These are phyloP conservation scores for Xenoacremonium recifei DNA, from an alignment of 2,329 filamentous ascomycete species.

Conservation along the genomic window DNA sequence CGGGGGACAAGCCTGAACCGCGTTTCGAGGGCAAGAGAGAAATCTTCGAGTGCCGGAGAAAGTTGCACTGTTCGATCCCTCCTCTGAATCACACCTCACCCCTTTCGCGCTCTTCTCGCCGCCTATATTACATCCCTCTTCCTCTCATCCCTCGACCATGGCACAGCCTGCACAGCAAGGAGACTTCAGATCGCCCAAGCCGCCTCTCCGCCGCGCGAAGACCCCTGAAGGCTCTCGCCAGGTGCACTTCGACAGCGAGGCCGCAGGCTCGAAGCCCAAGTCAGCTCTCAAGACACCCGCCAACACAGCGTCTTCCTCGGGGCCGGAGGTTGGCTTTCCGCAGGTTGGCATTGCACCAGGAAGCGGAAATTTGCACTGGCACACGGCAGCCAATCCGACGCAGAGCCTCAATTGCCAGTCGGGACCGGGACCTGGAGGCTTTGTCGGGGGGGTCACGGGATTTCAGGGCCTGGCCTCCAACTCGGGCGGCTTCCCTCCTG, in stretches of 20 bases:
- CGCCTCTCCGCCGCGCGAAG: conserved; percentile 23
- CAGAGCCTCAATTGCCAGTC: conserved; percentile 30
- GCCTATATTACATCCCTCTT: conserved; percentile 1
- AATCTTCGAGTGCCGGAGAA: too few relatives aligned
- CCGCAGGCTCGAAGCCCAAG: background rate
- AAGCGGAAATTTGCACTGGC: conserved; percentile 28
- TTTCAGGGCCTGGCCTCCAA: conserved; percentile 4
- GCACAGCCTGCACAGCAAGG: conserved; percentile 20
- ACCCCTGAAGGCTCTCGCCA: conserved; percentile 26
- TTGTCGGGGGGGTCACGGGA: too few relatives aligned
- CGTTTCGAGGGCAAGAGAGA: too few relatives aligned
- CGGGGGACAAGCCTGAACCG: too few relatives aligned
- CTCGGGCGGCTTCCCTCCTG: conserved; percentile 10
- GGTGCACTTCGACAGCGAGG: conserved; percentile 28
- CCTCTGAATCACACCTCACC: too few relatives aligned
- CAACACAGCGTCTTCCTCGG: background rate
- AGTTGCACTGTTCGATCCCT: too few relatives aligned
- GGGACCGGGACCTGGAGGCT: too few relatives aligned
- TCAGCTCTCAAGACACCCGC: conserved; percentile 3
- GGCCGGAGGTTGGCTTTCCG: conserved; percentile 23
- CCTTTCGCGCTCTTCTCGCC: too few relatives aligned
- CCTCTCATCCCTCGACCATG: conserved; percentile 18
- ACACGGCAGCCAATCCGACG: conserved; percentile 33
- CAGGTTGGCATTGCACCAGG: conserved; percentile 24
- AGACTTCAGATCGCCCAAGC: conserved; percentile 29